phyloP scores from a whole-genome alignment of 768 basidiomycete species.

The Boletus coccyginus region DNA sequence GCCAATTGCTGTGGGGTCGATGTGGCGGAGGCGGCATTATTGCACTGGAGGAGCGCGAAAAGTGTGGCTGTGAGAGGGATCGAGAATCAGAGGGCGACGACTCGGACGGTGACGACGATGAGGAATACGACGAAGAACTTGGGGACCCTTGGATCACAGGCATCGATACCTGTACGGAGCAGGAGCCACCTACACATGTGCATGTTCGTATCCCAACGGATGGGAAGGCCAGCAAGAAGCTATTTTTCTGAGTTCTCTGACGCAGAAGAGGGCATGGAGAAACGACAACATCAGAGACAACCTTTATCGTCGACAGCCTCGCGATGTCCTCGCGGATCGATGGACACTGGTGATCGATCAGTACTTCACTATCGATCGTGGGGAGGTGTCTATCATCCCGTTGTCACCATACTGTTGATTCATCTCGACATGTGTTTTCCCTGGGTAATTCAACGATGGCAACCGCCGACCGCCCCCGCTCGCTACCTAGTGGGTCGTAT shows the following conservation, averaged over 20 bases:
- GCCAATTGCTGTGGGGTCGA: conserved; percentile 81
- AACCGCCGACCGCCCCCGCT: not conserved
- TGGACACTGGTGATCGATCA: conserved; percentile 12
- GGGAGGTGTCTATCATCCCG: not conserved
- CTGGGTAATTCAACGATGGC: not conserved
- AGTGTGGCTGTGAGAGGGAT: conserved; percentile 65
- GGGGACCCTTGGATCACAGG: conserved; percentile 87
- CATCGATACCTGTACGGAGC: conserved; percentile 65
- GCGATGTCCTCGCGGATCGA: conserved; percentile 15
- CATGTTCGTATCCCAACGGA: conserved; percentile 75
- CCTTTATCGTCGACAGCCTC: conserved; percentile 8
- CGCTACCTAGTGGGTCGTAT: not conserved
- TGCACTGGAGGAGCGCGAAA: conserved; percentile 32
- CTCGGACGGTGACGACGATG: conserved; percentile 36
- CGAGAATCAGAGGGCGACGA: conserved; percentile 16
- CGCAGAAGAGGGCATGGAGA: not conserved
- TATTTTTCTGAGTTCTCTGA: conserved; percentile 55
- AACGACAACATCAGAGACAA: not conserved
- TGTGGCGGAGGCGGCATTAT: conserved; percentile 74
- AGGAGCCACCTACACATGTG: conserved; percentile 49
- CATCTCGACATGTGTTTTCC: not conserved
- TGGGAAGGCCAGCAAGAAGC: conserved; percentile 69
- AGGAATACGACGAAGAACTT: conserved; percentile 63
- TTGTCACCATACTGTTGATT: not conserved
- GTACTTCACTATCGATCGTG: not conserved